These are phyloP conservation scores for Backusella westeae DNA, from an alignment of 192 early-diverging fungal species.

Conservation along the genomic window DNA sequence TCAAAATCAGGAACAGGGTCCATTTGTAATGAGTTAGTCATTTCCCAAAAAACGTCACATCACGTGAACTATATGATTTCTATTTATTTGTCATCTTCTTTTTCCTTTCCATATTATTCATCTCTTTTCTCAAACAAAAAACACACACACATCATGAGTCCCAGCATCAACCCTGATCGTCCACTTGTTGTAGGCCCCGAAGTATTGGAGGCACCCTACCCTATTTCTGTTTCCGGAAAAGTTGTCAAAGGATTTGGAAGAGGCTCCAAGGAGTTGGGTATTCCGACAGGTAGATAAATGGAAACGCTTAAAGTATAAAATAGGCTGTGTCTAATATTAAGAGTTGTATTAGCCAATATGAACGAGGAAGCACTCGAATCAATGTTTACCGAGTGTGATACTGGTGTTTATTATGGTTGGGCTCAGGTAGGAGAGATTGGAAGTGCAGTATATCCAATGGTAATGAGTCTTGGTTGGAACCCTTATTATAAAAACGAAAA, in stretches of 20 bases:
- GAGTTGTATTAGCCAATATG: constrained; percentile 73
- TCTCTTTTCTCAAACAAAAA: constrained; percentile 5
- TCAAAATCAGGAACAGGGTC: neutral
- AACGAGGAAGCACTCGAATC: constrained; percentile 69
- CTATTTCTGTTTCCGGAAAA: constrained; percentile 71
- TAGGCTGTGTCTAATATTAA: neutral
- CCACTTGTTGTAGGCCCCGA: constrained; percentile 62
- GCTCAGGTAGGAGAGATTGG: constrained; percentile 63
- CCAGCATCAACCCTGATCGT: constrained; percentile 36
- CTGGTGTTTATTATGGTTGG: constrained; percentile 97
- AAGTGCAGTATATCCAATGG: constrained; percentile 83
- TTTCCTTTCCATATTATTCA: neutral
- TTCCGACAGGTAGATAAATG: constrained; percentile 79
- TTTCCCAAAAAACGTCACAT: neutral
- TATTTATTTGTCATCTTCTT: neutral
- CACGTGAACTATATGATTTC: neutral
- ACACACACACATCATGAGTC: constrained; percentile 1
- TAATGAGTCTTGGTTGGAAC: constrained; percentile 99
- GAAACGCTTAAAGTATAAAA: neutral
- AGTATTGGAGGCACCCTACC: constrained; percentile 64
- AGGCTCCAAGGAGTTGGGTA: constrained; percentile 95
- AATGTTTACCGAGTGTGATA: constrained; percentile 60
- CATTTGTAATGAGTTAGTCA: neutral
- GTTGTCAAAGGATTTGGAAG: constrained; percentile 93
- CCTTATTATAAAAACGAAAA: constrained; percentile 98